phyloP scores from a whole-genome alignment of 495 filamentous ascomycete species.

The Daldinia loculata region DNA sequence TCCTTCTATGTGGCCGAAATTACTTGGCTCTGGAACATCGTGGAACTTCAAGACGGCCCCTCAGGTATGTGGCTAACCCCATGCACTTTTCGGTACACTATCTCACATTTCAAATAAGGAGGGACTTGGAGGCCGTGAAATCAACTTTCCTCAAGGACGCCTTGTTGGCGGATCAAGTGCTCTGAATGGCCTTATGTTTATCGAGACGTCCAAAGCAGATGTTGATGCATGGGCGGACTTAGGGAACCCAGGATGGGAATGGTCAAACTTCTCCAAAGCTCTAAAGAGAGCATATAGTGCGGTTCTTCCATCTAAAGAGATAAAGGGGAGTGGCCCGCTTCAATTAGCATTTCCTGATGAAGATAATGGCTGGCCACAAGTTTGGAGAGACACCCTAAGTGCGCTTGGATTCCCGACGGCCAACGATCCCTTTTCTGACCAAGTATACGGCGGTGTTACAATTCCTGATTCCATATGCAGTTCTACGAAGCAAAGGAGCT shows the following conservation, averaged over 20 bases:
- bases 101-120: neutral
- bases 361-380: constrained; percentile 21
- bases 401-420: constrained; percentile 33
- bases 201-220: constrained; percentile 20
- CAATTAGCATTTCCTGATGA: constrained; percentile 23
- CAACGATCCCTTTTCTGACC: constrained; percentile 35
- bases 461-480: constrained; percentile 47
- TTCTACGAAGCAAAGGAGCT: constrained; percentile 43
- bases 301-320: constrained; percentile 2
- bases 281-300: constrained; percentile 27
- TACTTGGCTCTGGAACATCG: neutral
- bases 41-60: constrained; percentile 33
- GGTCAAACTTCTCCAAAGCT: constrained; percentile 24
- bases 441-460: constrained; percentile 45
- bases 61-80: constrained; percentile 53
- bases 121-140: constrained; percentile 29
- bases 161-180: constrained; percentile 36
- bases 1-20: constrained; percentile 45
- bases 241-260: constrained; percentile 54
- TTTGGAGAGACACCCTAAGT: constrained; percentile 42
- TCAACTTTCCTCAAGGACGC: constrained; percentile 51
- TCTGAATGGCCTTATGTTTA: constrained; percentile 35
- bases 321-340: constrained; percentile 22
- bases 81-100: constrained; percentile 23
- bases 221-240: constrained; percentile 52